Evolutionary conservation across 352 stramenopile genomes (phyloP).

Genomic region (Hyaloperonospora brassicae): DNA sequence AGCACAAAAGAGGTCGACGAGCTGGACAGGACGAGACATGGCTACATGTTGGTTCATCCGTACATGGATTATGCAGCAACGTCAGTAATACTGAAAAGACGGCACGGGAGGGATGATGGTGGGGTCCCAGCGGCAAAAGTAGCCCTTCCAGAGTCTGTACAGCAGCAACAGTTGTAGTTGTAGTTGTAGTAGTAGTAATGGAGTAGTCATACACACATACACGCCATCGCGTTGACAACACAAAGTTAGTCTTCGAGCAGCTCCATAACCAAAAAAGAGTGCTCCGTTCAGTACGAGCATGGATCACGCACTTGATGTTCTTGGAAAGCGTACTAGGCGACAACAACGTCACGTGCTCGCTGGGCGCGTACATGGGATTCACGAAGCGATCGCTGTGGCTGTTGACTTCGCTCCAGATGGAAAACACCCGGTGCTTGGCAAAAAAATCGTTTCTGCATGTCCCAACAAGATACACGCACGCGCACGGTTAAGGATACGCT

Average conservation of each 20-base stretch:
- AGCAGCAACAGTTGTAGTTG: conserved; percentile 9
- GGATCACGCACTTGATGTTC: conserved; percentile 73
- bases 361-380: conserved; percentile 59
- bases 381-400: conserved; percentile 57
- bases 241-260: no score
- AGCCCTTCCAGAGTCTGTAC: conserved; percentile 72
- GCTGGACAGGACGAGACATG: background rate
- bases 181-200: background rate
- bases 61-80: no score
- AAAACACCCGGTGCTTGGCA: conserved; percentile 60
- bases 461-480: conserved; percentile 3
- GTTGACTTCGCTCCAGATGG: conserved; percentile 80
- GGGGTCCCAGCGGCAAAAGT: conserved; percentile 83
- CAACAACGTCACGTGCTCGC: conserved; percentile 34
- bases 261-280: no score
- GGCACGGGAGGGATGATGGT: conserved; percentile 63
- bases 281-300: no score
- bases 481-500: background rate
- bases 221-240: background rate
- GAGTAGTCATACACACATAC: background rate
- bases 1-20: background rate
- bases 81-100: conserved; percentile 66
- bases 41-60: background rate
- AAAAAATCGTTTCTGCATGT: conserved; percentile 64
- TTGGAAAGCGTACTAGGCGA: conserved; percentile 73